Base-by-base conservation (phyloP, 1,284 basidiomycete species). In the Grifola frondosa region DNA sequence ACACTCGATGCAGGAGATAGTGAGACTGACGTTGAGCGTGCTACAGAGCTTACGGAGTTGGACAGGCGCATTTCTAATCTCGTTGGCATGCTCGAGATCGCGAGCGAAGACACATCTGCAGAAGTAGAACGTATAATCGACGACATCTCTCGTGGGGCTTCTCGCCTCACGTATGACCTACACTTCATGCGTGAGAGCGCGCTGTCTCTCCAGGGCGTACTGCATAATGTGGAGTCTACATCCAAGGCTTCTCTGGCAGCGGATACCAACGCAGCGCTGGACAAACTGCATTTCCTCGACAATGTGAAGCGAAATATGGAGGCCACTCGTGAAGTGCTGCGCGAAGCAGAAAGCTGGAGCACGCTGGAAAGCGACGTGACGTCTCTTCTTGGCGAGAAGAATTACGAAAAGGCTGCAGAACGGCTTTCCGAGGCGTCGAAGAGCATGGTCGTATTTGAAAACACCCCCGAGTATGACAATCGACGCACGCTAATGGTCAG, bases 161-260 rank as follows among this genome's bases (percentile, higher is more conserved):
- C 94, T 5, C 80, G 94, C 26, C 75, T 97, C 33, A 84, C 86
- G 2, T 97, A 96, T 61, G 94, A 97, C 65, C 73, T 97, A 16
- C 93, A 97, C 62, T 94, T 96, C 67, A 94, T 97, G 82, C 84
- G 89, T 36, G 94, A 97, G 60, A 84, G 85, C 26, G 91, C 93
- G 0, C 67, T 88, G 11, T 78, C 87, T 2, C 73, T 97, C 15
- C 84, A 88, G 52, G 68, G 66, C 17, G 69, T 79, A 6, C 69
- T 95, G 13, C 67, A 74, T 13, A 71, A 73, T 23, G 80, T 90
- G 13, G 71, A 77, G 46, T 69, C 68, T 37, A 71, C 69, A n/a
- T 74, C 78, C 3, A 67, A 66, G 31, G 67, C 70, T 17, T 72
- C 74, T 0, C 62, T 78, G 10, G 78, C 74, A 2, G 67, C 73